Conservation (phyloP, 2,329 filamentous ascomycete species). For the Monosporascus cannonballus region DNA sequence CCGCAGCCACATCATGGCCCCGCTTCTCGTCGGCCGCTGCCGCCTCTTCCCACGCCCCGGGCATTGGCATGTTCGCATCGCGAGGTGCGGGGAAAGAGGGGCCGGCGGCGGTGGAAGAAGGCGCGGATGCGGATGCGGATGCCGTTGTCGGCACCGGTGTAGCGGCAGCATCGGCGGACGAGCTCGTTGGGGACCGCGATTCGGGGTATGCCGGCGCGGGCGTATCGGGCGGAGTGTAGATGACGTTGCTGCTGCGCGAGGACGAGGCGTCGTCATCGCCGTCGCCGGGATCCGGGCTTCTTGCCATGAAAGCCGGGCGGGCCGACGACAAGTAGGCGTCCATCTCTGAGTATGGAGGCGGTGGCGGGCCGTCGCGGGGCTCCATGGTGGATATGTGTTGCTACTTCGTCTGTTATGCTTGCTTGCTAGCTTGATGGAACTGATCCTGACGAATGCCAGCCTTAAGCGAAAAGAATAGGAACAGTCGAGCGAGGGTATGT, state of each 20-base stretch:
- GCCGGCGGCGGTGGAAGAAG: no score
- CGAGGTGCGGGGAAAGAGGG: background rate
- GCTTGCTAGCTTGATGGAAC: background rate
- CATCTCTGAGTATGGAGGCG: conserved; percentile 52
- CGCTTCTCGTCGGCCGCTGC: conserved; percentile 17
- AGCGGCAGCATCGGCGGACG: background rate
- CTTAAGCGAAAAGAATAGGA: no score
- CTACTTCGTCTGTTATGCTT: background rate
- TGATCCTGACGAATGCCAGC: background rate
- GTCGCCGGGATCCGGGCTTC: conserved; percentile 9
- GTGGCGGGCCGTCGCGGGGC: conserved; percentile 35
- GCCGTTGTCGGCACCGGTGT: no score
- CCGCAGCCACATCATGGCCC: background rate
- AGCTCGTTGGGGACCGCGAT: conserved; percentile 8
- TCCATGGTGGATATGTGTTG: conserved; percentile 15
- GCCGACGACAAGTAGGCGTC: conserved; percentile 46
- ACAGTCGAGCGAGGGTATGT: no score
- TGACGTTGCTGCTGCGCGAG: conserved; percentile 37
- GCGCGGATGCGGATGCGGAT: no score
- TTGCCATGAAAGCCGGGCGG: conserved; percentile 8
- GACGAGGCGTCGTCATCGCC: conserved; percentile 30
- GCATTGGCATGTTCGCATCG: conserved; percentile 13
- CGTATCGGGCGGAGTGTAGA: conserved; percentile 42
- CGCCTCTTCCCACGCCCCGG: conserved; percentile 26
- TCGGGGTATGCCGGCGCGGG: conserved; percentile 42